These are phyloP conservation scores for Petunia secreta DNA, from an alignment of 257 asterid species.

Conservation along the genomic window DNA sequence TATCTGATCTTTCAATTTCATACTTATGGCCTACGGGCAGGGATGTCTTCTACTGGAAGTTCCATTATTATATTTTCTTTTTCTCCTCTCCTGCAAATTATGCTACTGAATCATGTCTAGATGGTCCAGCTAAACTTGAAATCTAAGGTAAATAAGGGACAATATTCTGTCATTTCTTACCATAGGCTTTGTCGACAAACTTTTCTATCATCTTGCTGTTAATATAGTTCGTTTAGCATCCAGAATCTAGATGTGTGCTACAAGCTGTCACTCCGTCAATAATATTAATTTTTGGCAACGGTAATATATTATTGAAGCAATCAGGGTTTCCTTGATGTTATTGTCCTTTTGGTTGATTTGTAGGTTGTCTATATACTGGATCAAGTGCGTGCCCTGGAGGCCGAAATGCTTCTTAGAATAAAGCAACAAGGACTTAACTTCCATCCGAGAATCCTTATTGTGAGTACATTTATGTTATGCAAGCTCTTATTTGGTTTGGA, in stretches of 20 bases:
- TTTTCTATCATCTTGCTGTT: background rate
- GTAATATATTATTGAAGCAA: constrained; percentile 3
- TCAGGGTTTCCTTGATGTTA: constrained; percentile 2
- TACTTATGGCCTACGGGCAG: background rate
- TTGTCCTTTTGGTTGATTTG: constrained; percentile 26
- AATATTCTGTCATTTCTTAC: background rate
- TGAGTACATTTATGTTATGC: constrained; percentile 37
- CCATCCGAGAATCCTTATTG: constrained; percentile 82
- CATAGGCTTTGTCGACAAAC: background rate
- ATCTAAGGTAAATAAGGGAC: background rate
- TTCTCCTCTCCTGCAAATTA: background rate
- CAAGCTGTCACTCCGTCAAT: background rate
- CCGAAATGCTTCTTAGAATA: constrained; percentile 85
- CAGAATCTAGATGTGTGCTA: constrained; percentile 1
- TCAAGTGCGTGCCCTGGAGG: constrained; percentile 97
- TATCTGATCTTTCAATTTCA: background rate
- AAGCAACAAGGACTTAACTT: constrained; percentile 82
- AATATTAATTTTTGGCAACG: background rate
- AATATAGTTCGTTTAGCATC: background rate
- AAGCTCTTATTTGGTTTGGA: background rate
- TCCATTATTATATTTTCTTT: background rate
- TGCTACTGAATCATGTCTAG: constrained; percentile 2
- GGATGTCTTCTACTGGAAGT: background rate
- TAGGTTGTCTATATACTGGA: constrained; percentile 95
- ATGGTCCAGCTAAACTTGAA: constrained; percentile 6